Evolutionary conservation across 495 filamentous ascomycete species (phyloP).

Genomic region (Aspergillus wentii): DNA sequence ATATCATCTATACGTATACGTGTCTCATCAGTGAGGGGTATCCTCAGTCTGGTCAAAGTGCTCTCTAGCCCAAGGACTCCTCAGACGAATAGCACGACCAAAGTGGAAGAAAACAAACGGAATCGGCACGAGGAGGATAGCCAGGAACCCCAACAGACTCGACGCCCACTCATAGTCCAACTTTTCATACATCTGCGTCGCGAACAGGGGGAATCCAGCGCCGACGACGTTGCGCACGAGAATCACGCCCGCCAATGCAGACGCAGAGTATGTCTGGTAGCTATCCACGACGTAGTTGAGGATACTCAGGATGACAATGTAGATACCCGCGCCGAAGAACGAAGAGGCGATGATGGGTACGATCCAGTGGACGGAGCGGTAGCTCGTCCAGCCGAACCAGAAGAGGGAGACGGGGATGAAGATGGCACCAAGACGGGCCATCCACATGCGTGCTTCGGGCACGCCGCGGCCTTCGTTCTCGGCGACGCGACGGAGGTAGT

Average conservation of each 20-base stretch:
- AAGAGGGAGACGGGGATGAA: slow-evolving; percentile 40
- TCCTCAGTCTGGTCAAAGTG: slow-evolving; percentile 36
- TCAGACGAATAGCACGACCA: slow-evolving; percentile 29
- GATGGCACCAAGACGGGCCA: slow-evolving; percentile 40
- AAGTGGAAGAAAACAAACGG: slow-evolving; percentile 42
- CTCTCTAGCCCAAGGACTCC: slow-evolving; percentile 38
- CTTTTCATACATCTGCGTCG: slow-evolving; percentile 52
- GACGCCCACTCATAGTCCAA: slow-evolving; percentile 59
- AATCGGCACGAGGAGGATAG: slow-evolving; percentile 53
- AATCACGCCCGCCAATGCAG: slow-evolving; percentile 38
- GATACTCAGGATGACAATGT: slow-evolving; percentile 32
- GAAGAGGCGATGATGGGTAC: slow-evolving; percentile 44
- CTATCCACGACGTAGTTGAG: slow-evolving; percentile 52
- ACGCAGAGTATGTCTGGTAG: slow-evolving; percentile 49
- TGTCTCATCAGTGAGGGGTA: slow-evolving; percentile 24
- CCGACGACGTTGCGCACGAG: slow-evolving; percentile 38
- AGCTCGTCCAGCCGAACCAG: slow-evolving; percentile 46
- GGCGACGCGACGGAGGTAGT: slow-evolving; percentile 39
- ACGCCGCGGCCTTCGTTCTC: slow-evolving; percentile 37
- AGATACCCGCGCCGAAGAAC: slow-evolving; percentile 32
- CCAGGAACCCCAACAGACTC: slow-evolving; percentile 54
- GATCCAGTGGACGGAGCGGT: slow-evolving; percentile 38
- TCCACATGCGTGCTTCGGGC: slow-evolving; percentile 58
- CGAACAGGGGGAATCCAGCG: slow-evolving; percentile 43
- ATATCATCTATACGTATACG: too few relatives aligned